Base-by-base conservation (phyloP, 805 yeast genomes). In the Sungouiozyma intestinalis region DNA sequence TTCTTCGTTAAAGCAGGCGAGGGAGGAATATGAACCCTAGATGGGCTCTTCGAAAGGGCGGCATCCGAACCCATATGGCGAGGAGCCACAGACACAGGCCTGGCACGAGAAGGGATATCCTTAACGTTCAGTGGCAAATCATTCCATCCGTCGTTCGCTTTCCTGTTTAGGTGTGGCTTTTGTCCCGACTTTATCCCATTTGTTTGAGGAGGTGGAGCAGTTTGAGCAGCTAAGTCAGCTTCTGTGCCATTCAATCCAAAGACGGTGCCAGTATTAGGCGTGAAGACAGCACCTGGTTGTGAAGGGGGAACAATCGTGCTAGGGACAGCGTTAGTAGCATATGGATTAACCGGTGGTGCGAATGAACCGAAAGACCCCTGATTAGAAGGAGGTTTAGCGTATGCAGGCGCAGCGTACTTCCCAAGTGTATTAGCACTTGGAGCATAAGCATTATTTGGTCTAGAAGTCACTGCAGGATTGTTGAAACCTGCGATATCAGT, bases 61-160 rank as follows among this genome's bases (percentile, higher is more conserved):
- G 35, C 18, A 16, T 45, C 33, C 3, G 48, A 35, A 40, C 54
- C 43, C 9, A 44, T 33, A 32, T 47, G 42, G 13, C 45, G 44
- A 35, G 64, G 61, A 13, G 66, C 66, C 24, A 72, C 67, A 1
- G 68, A 60, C 17, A 62, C 60, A 5, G 64, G 56, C 35, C 62
- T 61, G 11, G 64, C 65, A 45, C 66, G 58, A 9, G 52, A 50
- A 29, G 60, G 57, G 18, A 46, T 44, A 21, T 55, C 63, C 32
- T 55, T 55, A 6, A 59, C 54, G 13, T 54, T 55, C 21, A 61
- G 38, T 35, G 66, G 59, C 43, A 62, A 45, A 45, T 62, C 65
- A 41, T 62, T 62, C 66, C 66, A 62, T 17, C 66, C 66, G 38
- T 60, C 58, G 38, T 61, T 62, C 14, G 66, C 65, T 41, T 60